Conservation (phyloP, 2,329 filamentous ascomycete genomes). For the Hypoxylon sp. region DNA sequence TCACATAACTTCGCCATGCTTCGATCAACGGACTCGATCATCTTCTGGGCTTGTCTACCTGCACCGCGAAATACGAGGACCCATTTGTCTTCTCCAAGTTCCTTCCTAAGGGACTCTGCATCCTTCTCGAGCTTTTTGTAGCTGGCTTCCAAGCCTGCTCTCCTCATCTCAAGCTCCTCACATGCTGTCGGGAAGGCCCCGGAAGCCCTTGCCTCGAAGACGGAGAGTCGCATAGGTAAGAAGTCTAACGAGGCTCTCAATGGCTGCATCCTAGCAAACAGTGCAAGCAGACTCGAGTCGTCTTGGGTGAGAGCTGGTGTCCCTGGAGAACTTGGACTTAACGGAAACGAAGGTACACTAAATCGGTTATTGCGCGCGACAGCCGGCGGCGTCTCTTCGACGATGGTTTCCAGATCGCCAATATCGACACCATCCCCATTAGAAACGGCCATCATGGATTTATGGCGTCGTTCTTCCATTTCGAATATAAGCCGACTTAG, state of each 20-base stretch:
- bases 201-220: conserved; percentile 82
- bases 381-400: conserved; percentile 79
- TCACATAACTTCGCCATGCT: conserved; percentile 85
- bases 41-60: conserved; percentile 89
- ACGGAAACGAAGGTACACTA: conserved; percentile 71
- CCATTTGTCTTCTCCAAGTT: conserved; percentile 95
- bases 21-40: conserved; percentile 93
- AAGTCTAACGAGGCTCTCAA: conserved; percentile 93
- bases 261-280: conserved; percentile 96
- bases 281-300: conserved; percentile 84
- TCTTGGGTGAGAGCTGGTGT: conserved; percentile 72
- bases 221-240: conserved; percentile 89
- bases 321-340: conserved; percentile 68
- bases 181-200: conserved; percentile 88
- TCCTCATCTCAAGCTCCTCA: conserved; percentile 82
- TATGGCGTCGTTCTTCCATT: conserved; percentile 95
- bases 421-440: conserved; percentile 78
- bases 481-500: conserved; percentile 87
- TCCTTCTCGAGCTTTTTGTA: conserved; percentile 91
- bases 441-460: conserved; percentile 70
- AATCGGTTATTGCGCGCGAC: conserved; percentile 70
- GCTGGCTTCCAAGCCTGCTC: conserved; percentile 77
- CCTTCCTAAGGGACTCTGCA: conserved; percentile 86
- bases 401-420: conserved; percentile 89
- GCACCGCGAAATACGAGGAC: conserved; percentile 94